Base-by-base conservation (phyloP, 2,329 filamentous ascomycete species). In the Ophiosphaerella korrae region DNA sequence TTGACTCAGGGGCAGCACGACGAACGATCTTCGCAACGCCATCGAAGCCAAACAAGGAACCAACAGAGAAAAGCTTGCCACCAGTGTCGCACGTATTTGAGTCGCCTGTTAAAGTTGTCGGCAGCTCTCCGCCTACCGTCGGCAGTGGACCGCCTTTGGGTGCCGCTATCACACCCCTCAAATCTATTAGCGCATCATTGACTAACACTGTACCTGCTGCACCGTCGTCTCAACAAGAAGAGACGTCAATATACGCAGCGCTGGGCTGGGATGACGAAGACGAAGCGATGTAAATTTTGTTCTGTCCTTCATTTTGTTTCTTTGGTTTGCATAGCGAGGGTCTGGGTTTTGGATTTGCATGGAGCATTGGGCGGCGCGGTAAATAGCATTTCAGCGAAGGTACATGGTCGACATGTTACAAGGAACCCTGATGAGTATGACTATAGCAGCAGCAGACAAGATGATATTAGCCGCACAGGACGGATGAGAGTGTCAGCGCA, bases 181-280 rank as follows among this genome's bases (percentile, higher is more conserved):
- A 67, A 40, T 16, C 50, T 21, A 44, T 40, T 14, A 43, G 44
- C 7, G 26, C 48, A 31, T 35, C 42, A 14, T 31, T 39, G 3
- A 41, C 23, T 14, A 42, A 45, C 38, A 35, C 38, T 23, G 35
- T 23, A 3, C 49, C 52, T 11, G 45, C 57, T 26, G 41, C 42
- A 32, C 50, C 57, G 7, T 45, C 47, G 12, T 48, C 42, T 9
- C 58, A 58, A 13, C 44, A 49, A 3, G 52, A 52, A 26, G 69
- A 66, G 45, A 37, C 53, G 13, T 66, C 60, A 18, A 75, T 79
- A 41, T 79, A 78, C 51, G 74, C 74, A 43, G 70, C 68, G 9
- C 54, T 80, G 45, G 77, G 77, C 23, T 80, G 78, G 78, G 72
- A 79, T 60, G 76, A 79, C 54, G 74, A 78, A 52, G 63, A 71